Evolutionary conservation across 2,329 filamentous ascomycete species (phyloP).

Genomic region (Pseudogymnoascus sp.): DNA sequence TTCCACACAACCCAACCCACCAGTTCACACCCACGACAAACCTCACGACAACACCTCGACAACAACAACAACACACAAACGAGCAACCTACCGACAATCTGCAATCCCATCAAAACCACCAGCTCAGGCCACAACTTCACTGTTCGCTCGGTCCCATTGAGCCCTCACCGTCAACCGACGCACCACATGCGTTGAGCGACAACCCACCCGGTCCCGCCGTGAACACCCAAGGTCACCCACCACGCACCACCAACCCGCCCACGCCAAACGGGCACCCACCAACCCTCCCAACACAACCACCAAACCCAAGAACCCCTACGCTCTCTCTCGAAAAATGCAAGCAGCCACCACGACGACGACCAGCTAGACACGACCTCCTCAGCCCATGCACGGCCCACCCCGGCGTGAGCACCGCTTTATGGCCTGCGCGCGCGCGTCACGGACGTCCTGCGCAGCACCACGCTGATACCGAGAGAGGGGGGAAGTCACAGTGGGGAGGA

Average conservation of each 20-base stretch:
- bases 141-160: slow-evolving; percentile 5
- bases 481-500: too few species aligned
- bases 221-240: not conserved
- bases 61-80: not conserved
- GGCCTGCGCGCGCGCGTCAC: not conserved
- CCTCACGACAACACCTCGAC: not conserved
- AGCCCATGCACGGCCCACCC: not conserved
- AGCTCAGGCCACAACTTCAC: slow-evolving; percentile 4
- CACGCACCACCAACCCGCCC: not conserved
- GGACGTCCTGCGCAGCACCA: not conserved
- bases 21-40: not conserved
- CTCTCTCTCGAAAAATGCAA: not conserved
- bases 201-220: not conserved
- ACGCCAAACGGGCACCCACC: not conserved
- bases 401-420: not conserved
- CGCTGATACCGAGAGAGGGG: not conserved
- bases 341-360: not conserved
- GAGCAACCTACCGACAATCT: not conserved
- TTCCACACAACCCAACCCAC: not conserved
- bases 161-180: not conserved
- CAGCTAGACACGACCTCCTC: not conserved
- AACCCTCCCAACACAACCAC: not conserved
- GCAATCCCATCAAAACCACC: not conserved
- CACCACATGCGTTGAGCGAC: not conserved
- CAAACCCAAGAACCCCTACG: not conserved